Evolutionary conservation across 257 asterid species (phyloP), one percentile per base, ranked within the genome.

Genomic region (Lycium barbarum): DNA sequence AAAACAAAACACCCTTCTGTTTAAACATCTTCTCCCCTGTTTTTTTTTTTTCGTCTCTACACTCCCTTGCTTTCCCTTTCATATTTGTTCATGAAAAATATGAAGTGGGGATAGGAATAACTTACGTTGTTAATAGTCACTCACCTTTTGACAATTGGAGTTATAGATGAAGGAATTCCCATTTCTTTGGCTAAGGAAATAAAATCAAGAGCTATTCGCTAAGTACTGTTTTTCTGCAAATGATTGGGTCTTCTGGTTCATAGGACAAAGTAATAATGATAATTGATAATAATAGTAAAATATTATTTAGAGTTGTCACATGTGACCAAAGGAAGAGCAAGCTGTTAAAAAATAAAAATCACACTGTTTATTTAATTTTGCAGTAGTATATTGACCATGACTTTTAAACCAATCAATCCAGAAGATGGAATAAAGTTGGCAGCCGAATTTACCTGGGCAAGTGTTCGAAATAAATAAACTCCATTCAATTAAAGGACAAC

Each of bases 91-190:
- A 26, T 26, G 33, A 26, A 26, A 26, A 26, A 26, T 26, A 26
- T 26, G 45, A 67, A 6, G 6, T 35, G 12, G 17, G 2, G 11
- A 38, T 70, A 15, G 22, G 15, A 70, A 33, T 70, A 67, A 36
- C 26, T 70, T 9, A 33, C 15, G 79, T 17, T 17, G 53, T 7
- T 70, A 15, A 40, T 15, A 14, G 53, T 36, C 26, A 38, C 79
- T 70, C 54, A 70, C 79, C 79, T 70, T 38, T 17, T 70, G 54
- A 70, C 6, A 70, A 70, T 15, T 70, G 79, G 79, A 70, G 79
- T 17, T 17, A 40, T 33, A 9, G 33, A 7, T 17, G 79, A 38
- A 40, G 33, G 54, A 15, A 70, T 70, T 70, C 33, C 54, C 79
- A 70, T 70, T 40, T 70, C 8, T 40, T 40, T 68, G 78, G 53